Percentiles rank a stretch among this genome's conserved stretches.
Evolutionary conservation across 352 stramenopile species (phyloP).

Genomic region (Blastocystis sp.): DNA sequence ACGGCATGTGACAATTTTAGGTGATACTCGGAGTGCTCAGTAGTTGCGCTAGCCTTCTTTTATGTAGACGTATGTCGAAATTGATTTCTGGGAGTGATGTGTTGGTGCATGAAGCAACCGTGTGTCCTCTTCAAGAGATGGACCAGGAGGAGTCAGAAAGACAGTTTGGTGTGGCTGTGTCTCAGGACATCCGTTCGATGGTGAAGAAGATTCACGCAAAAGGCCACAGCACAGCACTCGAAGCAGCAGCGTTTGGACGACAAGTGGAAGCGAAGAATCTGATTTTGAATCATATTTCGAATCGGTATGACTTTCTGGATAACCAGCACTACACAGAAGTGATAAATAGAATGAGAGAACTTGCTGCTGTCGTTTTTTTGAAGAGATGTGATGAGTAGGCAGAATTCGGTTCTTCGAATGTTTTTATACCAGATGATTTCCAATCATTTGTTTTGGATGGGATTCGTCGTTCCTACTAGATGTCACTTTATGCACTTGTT

Average conservation of each 20-base stretch:
- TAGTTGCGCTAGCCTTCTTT: neutral
- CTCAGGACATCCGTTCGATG: neutral
- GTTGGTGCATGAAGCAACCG: constrained; percentile 33
- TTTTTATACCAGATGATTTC: constrained; percentile 16
- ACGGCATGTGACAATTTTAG: neutral
- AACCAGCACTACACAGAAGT: neutral
- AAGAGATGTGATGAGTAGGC: neutral
- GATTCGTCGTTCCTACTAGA: neutral
- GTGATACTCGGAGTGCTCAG: neutral
- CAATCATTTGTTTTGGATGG: constrained; percentile 41
- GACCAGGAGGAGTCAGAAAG: neutral
- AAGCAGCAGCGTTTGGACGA: neutral
- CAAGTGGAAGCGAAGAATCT: neutral
- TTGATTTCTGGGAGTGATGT: constrained; percentile 5
- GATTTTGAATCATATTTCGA: constrained; percentile 36
- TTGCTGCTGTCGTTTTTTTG: neutral
- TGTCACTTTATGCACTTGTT: neutral
- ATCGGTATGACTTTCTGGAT: constrained; percentile 49
- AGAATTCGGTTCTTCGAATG: constrained; percentile 3
- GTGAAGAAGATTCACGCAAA: constrained; percentile 22
- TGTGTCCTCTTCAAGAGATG: neutral
- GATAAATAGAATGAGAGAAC: neutral
- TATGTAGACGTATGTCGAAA: neutral
- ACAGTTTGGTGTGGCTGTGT: neutral
- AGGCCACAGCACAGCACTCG: constrained; percentile 22